Evolutionary conservation across 495 filamentous ascomycete species (phyloP).

Genomic region (Thozetella sp.): DNA sequence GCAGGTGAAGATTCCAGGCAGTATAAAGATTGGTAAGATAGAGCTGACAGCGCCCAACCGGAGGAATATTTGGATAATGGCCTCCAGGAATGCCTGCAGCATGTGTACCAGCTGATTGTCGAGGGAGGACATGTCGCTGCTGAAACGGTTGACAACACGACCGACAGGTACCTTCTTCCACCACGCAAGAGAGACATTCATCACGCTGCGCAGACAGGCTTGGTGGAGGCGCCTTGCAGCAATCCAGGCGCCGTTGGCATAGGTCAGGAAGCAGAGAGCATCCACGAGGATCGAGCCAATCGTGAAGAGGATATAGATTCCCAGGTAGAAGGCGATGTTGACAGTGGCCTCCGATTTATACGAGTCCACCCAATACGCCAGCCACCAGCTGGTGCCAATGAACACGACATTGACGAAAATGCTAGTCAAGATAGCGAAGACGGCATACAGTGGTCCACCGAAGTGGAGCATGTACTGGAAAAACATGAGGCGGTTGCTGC

Average conservation of each 20-base stretch:
- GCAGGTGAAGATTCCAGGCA: conserved; percentile 43
- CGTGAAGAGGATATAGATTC: conserved; percentile 31
- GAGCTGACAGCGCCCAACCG: conserved; percentile 46
- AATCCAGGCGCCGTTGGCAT: conserved; percentile 41
- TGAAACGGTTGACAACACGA: conserved; percentile 59
- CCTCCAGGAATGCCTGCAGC: conserved; percentile 40
- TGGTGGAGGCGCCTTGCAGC: conserved; percentile 48
- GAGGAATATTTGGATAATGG: conserved; percentile 34
- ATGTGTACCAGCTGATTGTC: conserved; percentile 34
- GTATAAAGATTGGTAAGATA: conserved; percentile 50
- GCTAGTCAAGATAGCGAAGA: conserved; percentile 26
- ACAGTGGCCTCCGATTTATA: conserved; percentile 32
- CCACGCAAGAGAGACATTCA: conserved; percentile 54
- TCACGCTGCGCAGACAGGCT: conserved; percentile 39
- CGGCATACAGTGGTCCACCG: conserved; percentile 28
- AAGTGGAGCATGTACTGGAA: conserved; percentile 39
- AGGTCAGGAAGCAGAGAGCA: conserved; percentile 28
- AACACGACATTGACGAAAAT: conserved; percentile 25
- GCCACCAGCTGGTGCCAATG: conserved; percentile 35
- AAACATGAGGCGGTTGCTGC: conserved; percentile 29
- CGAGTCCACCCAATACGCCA: conserved; percentile 56
- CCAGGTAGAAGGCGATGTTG: conserved; percentile 34
- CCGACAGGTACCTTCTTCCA: conserved; percentile 58
- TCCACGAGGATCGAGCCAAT: conserved; percentile 30
- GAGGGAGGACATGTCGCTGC: conserved; percentile 49